Evolutionary conservation across 2,329 filamentous ascomycete genomes (phyloP).

Genomic region (Phyllosticta paracitricarpa): DNA sequence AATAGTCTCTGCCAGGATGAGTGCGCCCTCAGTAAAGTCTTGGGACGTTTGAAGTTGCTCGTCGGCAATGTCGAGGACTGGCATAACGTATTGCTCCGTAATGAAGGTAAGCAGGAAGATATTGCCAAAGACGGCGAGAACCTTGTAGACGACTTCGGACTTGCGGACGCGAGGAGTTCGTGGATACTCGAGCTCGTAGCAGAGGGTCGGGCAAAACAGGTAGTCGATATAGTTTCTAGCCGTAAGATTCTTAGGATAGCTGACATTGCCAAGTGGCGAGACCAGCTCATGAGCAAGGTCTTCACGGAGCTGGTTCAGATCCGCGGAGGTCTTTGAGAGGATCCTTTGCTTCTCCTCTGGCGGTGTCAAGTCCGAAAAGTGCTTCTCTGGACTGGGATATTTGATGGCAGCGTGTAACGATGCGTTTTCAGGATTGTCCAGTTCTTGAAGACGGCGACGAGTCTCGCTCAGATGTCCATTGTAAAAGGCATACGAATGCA

Average conservation of each 20-base stretch:
- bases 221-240: slow-evolving; percentile 76
- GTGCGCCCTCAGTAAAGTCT: slow-evolving; percentile 53
- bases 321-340: slow-evolving; percentile 7
- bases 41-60: slow-evolving; percentile 38
- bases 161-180: slow-evolving; percentile 66
- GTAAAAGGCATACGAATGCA: slow-evolving; percentile 98
- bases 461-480: slow-evolving; percentile 91
- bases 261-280: slow-evolving; percentile 78
- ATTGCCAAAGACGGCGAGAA: slow-evolving; percentile 84
- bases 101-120: slow-evolving; percentile 89
- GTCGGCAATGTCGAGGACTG: slow-evolving; percentile 70
- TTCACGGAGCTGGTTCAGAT: slow-evolving; percentile 62
- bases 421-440: slow-evolving; percentile 66
- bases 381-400: slow-evolving; percentile 49
- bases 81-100: slow-evolving; percentile 91
- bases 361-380: slow-evolving; percentile 44
- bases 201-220: slow-evolving; percentile 85
- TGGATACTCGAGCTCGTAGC: slow-evolving; percentile 96
- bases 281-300: slow-evolving; percentile 85
- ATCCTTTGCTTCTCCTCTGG: slow-evolving; percentile 31
- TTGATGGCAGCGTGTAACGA: slow-evolving; percentile 62
- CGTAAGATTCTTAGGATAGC: slow-evolving; percentile 83
- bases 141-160: slow-evolving; percentile 73
- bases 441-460: slow-evolving; percentile 64
- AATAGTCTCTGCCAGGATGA: slow-evolving; percentile 83